Evolutionary conservation across 495 filamentous ascomycete species (phyloP).

Genomic region (Pyrenula aspistea): DNA sequence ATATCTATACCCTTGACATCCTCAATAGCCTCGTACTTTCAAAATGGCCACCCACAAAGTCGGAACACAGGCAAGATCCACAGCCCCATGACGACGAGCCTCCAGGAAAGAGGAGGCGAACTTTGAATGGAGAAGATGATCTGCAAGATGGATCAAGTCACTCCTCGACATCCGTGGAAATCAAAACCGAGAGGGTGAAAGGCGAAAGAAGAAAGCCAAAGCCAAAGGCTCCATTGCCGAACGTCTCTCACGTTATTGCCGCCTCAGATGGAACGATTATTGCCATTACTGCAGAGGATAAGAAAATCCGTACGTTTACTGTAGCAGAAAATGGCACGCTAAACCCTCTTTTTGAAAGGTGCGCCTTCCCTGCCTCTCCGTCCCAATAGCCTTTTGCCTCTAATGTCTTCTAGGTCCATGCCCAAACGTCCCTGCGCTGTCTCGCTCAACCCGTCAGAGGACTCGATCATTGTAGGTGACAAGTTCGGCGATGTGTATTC

Average conservation of each 20-base stretch:
- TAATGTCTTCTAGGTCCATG: slow-evolving; percentile 48
- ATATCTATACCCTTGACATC: slow-evolving; percentile 37
- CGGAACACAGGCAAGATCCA: slow-evolving; percentile 9
- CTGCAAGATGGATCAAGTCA: slow-evolving; percentile 7
- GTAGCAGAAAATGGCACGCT: slow-evolving; percentile 48
- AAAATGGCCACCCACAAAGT: slow-evolving; percentile 32
- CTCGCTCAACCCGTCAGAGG: slow-evolving; percentile 50
- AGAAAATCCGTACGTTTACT: slow-evolving; percentile 72
- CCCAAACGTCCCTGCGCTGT: slow-evolving; percentile 78
- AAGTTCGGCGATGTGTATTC: slow-evolving; percentile 95
- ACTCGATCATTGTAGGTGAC: slow-evolving; percentile 68
- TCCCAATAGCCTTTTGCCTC: slow-evolving; percentile 6
- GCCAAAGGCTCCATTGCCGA: slow-evolving; percentile 22
- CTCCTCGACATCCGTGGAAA: slow-evolving; percentile 15
- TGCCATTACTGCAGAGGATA: slow-evolving; percentile 78
- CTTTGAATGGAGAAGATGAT: slow-evolving; percentile 12
- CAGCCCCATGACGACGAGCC: slow-evolving; percentile 22
- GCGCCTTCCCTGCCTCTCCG: slow-evolving; percentile 7
- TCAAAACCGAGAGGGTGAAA: slow-evolving; percentile 5
- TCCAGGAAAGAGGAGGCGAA: slow-evolving; percentile 40
- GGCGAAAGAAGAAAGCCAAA: slow-evolving; percentile 5
- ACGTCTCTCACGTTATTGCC: slow-evolving; percentile 43
- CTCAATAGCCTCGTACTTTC: slow-evolving; percentile 28
- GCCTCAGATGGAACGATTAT: slow-evolving; percentile 52
- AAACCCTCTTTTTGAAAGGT: slow-evolving; percentile 62